Base-by-base conservation (phyloP, 768 basidiomycete genomes). In the Xerocomus spinulosus region DNA sequence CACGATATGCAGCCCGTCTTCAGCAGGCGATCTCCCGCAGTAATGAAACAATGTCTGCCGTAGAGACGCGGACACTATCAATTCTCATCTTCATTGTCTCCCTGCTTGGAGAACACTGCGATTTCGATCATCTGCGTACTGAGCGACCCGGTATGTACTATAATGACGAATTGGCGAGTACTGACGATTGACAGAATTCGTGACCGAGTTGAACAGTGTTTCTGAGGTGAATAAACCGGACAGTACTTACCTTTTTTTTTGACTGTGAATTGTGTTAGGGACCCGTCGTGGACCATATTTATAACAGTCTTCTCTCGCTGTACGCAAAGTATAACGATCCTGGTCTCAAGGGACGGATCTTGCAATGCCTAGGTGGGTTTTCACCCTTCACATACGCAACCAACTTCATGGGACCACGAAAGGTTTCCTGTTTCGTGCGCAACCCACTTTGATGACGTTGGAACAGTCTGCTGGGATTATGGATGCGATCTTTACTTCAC, bases 341-440 rank as follows among this genome's bases (percentile, higher is more conserved):
- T 1, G 70, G 75, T 9, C 69, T 92, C 15, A 81, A 82, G 23
- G 78, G 78, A n/a, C 81, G 88, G 25, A 76, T 89, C 18, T 63
- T 96, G 46, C 87, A 91, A 56, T 95, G 92, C 61, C 70, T 98
- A 24, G 95, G 92, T 92, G 51, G 25, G 77, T 59, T 36, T 37
- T 21, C 13, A 17, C 12, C 14, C 37, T 28, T 25, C 29, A 13
- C 13, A 29, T 21, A n/a, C 13, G n/a, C 41, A 24, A 34, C 30
- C 25, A 2, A 39, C 32, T 34, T 54, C 20, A 51, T 26, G n/a
- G 14, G 43, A 25, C 28, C 6, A 24, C 28, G 10, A 38, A 37
- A 92, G 92, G 95, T 10, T 96, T 89, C 66, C 69, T 99, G 5
- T 98, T 92, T 71, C 84, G 92, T 21, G 84, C 92, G 5, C 88